phyloP scores from a whole-genome alignment of 2,329 filamentous ascomycete genomes.

The Paraphaeosphaeria minitans region DNA sequence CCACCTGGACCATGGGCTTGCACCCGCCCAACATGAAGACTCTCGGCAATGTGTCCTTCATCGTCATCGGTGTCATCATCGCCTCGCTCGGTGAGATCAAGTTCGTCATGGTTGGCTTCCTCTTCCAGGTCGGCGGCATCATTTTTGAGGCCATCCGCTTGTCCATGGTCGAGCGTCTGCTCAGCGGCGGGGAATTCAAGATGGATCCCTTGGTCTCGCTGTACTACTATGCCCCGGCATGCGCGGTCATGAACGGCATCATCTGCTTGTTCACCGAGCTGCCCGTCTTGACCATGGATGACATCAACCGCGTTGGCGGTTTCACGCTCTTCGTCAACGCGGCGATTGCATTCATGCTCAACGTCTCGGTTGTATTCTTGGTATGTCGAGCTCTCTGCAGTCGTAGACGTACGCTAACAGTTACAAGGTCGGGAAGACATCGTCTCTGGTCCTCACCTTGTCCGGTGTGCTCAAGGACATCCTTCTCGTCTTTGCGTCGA shows the following conservation, averaged over 20 bases:
- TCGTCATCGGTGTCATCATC: slow-evolving; percentile 92
- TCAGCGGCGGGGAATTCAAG: slow-evolving; percentile 85
- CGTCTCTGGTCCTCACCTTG: slow-evolving; percentile 82
- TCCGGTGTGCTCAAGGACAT: slow-evolving; percentile 90
- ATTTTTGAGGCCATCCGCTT: slow-evolving; percentile 82
- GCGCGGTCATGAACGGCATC: slow-evolving; percentile 78
- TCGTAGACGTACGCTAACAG: slow-evolving; percentile 16
- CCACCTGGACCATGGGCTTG: slow-evolving; percentile 86
- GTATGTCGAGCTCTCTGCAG: slow-evolving; percentile 57
- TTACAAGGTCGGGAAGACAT: slow-evolving; percentile 80
- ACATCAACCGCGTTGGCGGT: slow-evolving; percentile 75
- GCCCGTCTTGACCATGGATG: slow-evolving; percentile 69
- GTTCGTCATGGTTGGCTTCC: slow-evolving; percentile 80
- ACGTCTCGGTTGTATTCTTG: slow-evolving; percentile 84
- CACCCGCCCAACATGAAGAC: slow-evolving; percentile 83
- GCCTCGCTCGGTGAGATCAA: slow-evolving; percentile 95
- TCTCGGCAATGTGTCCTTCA: slow-evolving; percentile 90
- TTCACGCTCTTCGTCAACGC: slow-evolving; percentile 77
- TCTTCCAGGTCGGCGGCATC: slow-evolving; percentile 79
- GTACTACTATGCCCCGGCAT: slow-evolving; percentile 88
- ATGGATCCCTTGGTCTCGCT: slow-evolving; percentile 89
- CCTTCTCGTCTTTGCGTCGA: slow-evolving; percentile 77
- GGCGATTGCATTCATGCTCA: slow-evolving; percentile 77
- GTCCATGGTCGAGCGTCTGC: slow-evolving; percentile 81
- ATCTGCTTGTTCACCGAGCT: slow-evolving; percentile 77